Evolutionary conservation across 1,284 basidiomycete species (phyloP), one percentile per base, ranked within the genome.

Genomic region (Taiwanofungus camphoratus): DNA sequence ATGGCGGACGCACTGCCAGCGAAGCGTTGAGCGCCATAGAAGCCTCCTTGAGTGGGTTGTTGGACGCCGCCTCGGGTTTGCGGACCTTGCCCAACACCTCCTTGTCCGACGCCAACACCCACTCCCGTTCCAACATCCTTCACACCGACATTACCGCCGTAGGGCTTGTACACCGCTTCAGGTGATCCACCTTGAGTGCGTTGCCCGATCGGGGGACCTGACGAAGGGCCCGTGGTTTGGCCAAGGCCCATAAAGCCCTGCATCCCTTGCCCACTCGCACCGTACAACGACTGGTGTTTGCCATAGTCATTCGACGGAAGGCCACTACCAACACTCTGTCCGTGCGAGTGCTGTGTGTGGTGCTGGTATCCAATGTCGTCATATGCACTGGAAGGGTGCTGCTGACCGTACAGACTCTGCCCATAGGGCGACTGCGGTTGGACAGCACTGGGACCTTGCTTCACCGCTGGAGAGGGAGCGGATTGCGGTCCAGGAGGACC

Each of bases 141-240:
- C 12, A 67, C 65, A 22, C 63, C 66, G 32, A 65, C 61, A 39
- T 65, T 67, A 39, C 69, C 64, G 22, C 74, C 76, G 54, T 87
- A 87, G 8, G 80, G 79, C 59, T 87, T 87, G 63, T 85, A 87
- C 9, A 80, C 66, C 9, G 78, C 67, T 61, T 87, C 84, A 1
- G 85, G 84, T 5, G 82, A 86, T 5, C 68, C 67, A 34, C 67
- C 72, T 15, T 68, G 68, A 19, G 68, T 56, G 24, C 74, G 59
- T 59, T 79, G 66, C 41, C 67, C 65, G 24, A 73, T 62, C 21
- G 66, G 69, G 11, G 72, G 70, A 18, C 70, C 71, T 4, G 73
- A 70, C 0, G 71, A 62, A 0, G 68, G 55, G 11, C 62, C 62
- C 7, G 59, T 68, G 13, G 70, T 67, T 52, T 80, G 78, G 18